These are phyloP conservation scores for Didymella pinodella DNA, from an alignment of 2,329 filamentous ascomycete genomes.

Conservation along the genomic window DNA sequence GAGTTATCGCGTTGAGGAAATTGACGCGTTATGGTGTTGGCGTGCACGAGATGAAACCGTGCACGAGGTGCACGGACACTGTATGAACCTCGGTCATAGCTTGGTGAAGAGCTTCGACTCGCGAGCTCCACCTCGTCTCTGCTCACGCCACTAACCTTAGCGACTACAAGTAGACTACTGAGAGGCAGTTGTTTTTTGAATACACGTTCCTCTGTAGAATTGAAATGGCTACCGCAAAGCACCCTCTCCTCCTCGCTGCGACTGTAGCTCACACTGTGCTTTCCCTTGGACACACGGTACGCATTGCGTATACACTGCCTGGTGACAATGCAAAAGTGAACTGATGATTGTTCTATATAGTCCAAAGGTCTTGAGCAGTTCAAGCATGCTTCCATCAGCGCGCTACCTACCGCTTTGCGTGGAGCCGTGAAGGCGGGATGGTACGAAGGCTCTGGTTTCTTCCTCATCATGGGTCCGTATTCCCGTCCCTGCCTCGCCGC, in stretches of 20 bases:
- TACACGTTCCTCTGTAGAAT: neutral
- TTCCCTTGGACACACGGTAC: conserved; percentile 46
- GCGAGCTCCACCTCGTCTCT: conserved; percentile 1
- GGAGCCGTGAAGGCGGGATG: conserved; percentile 46
- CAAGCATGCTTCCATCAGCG: conserved; percentile 43
- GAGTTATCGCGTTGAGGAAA: no score
- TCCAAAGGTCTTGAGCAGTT: conserved; percentile 47
- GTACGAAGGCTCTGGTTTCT: conserved; percentile 50
- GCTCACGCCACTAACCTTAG: neutral
- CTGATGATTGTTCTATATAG: conserved; percentile 17
- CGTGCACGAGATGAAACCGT: no score
- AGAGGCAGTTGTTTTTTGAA: neutral
- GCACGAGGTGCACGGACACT: no score
- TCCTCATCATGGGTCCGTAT: conserved; percentile 43
- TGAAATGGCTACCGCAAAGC: conserved; percentile 11
- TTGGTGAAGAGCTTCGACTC: conserved; percentile 10
- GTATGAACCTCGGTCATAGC: conserved; percentile 14
- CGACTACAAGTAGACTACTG: neutral
- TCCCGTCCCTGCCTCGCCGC: neutral
- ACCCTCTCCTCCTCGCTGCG: conserved; percentile 42
- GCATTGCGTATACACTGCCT: neutral
- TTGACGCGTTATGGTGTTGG: no score
- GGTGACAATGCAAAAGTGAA: neutral
- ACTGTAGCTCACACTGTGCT: conserved; percentile 43
- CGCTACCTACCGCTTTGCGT: conserved; percentile 38